These are phyloP conservation scores for Elongisporangium undulatum DNA, from an alignment of 352 stramenopile species.

Conservation along the genomic window DNA sequence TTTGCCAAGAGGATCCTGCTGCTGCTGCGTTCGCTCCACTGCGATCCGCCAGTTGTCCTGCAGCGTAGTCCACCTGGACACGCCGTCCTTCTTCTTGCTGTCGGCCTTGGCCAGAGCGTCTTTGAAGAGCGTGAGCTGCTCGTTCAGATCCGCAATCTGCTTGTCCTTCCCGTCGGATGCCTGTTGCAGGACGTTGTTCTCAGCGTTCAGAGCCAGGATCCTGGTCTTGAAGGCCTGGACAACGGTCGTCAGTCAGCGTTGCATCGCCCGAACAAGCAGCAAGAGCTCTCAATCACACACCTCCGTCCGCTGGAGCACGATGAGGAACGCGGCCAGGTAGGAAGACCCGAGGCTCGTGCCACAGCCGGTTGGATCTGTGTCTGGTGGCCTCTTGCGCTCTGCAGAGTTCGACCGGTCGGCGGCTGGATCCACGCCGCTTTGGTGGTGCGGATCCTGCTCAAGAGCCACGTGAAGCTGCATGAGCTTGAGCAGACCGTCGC, in stretches of 20 bases:
- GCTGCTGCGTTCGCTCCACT: slow-evolving; percentile 6
- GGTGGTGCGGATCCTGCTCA: slow-evolving; percentile 2
- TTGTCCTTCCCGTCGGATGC: slow-evolving; percentile 22
- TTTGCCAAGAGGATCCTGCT: not conserved
- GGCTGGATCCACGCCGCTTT: slow-evolving; percentile 15
- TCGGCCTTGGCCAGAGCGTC: slow-evolving; percentile 38
- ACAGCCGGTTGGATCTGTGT: slow-evolving; percentile 31
- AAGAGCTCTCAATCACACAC: slow-evolving; percentile 13
- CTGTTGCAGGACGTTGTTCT: slow-evolving; percentile 30
- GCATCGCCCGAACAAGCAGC: not conserved
- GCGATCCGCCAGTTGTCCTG: slow-evolving; percentile 13
- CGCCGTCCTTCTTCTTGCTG: not conserved
- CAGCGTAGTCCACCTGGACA: slow-evolving; percentile 7
- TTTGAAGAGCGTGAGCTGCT: slow-evolving; percentile 64
- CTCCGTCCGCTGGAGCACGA: slow-evolving; percentile 43
- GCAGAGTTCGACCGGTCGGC: not conserved
- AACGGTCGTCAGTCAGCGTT: not conserved
- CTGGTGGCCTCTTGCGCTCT: slow-evolving; percentile 2
- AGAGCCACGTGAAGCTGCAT: slow-evolving; percentile 18
- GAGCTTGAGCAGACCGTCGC: slow-evolving; percentile 16
- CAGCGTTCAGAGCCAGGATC: slow-evolving; percentile 27
- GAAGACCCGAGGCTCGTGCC: slow-evolving; percentile 32
- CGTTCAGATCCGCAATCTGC: slow-evolving; percentile 24
- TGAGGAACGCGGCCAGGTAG: slow-evolving; percentile 38
- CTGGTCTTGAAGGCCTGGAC: slow-evolving; percentile 31